Evolutionary conservation across 495 filamentous ascomycete species (phyloP).

Genomic region (Lasiosphaeriaceae sp.): DNA sequence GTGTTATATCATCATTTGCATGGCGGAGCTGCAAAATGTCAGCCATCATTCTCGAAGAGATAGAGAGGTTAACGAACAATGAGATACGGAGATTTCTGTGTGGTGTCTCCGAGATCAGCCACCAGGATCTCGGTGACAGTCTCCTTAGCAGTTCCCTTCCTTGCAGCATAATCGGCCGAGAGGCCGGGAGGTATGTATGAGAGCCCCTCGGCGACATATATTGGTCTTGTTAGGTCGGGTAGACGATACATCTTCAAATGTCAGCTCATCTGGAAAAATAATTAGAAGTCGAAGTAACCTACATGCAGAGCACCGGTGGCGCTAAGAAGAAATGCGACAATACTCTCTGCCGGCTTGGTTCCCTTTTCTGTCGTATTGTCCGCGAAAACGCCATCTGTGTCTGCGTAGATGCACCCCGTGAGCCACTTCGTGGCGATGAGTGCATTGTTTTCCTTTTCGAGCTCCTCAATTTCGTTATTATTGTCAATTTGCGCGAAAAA

Average conservation of each 20-base stretch:
- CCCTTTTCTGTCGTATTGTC: constrained; percentile 39
- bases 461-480: constrained; percentile 80
- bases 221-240: constrained; percentile 55
- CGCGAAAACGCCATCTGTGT: constrained; percentile 55
- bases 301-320: constrained; percentile 70
- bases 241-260: constrained; percentile 56
- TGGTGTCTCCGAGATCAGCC: constrained; percentile 76
- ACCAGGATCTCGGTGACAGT: constrained; percentile 71
- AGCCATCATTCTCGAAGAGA: constrained; percentile 3
- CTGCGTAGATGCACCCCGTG: constrained; percentile 74
- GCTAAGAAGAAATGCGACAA: constrained; percentile 72
- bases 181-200: constrained; percentile 74
- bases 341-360: constrained; percentile 39
- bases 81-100: constrained; percentile 67
- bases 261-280: constrained; percentile 5
- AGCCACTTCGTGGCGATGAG: constrained; percentile 64
- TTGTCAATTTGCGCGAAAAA: constrained; percentile 65
- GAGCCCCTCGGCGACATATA: constrained; percentile 66
- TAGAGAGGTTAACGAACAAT: constrained; percentile 49
- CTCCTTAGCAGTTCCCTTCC: constrained; percentile 67
- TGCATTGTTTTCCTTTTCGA: constrained; percentile 54
- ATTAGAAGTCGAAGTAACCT: constrained; percentile 25
- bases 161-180: constrained; percentile 61
- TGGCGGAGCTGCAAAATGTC: constrained; percentile 60
- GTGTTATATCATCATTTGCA: constrained; percentile 71